Conservation (phyloP, 352 stramenopile species). For the Phytophthora hybrid region DNA sequence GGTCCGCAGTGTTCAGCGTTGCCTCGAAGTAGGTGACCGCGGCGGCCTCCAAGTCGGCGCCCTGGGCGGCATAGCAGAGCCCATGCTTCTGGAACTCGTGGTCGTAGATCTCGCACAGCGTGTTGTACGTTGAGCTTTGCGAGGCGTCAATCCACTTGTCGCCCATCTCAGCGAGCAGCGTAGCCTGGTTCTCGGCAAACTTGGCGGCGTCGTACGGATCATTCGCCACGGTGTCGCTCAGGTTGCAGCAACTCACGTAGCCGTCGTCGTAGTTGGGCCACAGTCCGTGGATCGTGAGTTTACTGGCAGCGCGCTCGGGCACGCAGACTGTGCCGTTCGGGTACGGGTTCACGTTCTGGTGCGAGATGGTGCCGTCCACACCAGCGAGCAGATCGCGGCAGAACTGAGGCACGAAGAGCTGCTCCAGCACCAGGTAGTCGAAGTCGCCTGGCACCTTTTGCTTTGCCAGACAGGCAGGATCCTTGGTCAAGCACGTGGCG, state of each 20-base stretch:
- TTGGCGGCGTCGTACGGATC: slow-evolving; percentile 58
- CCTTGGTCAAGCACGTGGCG: slow-evolving; percentile 63
- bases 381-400: slow-evolving; percentile 77
- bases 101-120: slow-evolving; percentile 84
- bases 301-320: slow-evolving; percentile 47
- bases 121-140: slow-evolving; percentile 56
- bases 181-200: slow-evolving; percentile 56
- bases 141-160: slow-evolving; percentile 76
- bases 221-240: slow-evolving; percentile 62
- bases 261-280: slow-evolving; percentile 84
- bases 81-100: slow-evolving; percentile 90
- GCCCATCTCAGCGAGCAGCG: slow-evolving; percentile 63
- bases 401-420: slow-evolving; percentile 84
- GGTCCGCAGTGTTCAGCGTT: slow-evolving; percentile 58
- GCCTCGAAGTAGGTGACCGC: slow-evolving; percentile 74
- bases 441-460: slow-evolving; percentile 72
- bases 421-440: slow-evolving; percentile 82
- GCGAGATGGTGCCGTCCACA: slow-evolving; percentile 79
- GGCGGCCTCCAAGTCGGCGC: slow-evolving; percentile 54
- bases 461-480: slow-evolving; percentile 65
- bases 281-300: slow-evolving; percentile 79
- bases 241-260: slow-evolving; percentile 79
- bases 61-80: slow-evolving; percentile 72
- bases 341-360: slow-evolving; percentile 81
- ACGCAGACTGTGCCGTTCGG: slow-evolving; percentile 64